These are phyloP conservation scores for Septoria linicola DNA, from an alignment of 2,329 filamentous ascomycete genomes.

Conservation along the genomic window DNA sequence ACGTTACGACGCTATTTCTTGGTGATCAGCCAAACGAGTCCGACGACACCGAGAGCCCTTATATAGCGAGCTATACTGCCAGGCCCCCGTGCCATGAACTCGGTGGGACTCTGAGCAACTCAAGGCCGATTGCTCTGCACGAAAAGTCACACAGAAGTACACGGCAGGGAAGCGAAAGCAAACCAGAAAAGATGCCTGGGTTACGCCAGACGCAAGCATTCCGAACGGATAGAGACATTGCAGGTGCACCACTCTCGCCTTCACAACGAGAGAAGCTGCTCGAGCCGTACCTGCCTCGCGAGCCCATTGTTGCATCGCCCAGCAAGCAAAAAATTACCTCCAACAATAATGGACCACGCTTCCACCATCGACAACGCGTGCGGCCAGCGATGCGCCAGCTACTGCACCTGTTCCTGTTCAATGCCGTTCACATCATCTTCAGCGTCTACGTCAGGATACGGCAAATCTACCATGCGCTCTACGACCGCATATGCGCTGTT, in stretches of 20 bases:
- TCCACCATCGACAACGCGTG: conserved; percentile 32
- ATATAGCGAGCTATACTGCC: no score
- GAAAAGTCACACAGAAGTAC: no score
- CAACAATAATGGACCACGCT: conserved; percentile 20
- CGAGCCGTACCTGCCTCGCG: conserved; percentile 37
- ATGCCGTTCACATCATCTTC: conserved; percentile 75
- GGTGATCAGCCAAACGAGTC: background rate
- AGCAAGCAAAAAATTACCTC: conserved; percentile 10
- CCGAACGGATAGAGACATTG: conserved; percentile 30
- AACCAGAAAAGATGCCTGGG: conserved; percentile 32
- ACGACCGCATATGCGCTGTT: conserved; percentile 75
- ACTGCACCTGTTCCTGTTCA: conserved; percentile 66
- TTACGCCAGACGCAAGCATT: conserved; percentile 32
- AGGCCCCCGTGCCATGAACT: no score
- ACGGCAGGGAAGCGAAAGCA: no score
- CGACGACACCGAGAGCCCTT: no score
- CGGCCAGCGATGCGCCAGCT: conserved; percentile 33
- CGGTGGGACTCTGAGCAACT: no score
- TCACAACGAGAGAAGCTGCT: conserved; percentile 36
- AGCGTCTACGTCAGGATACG: conserved; percentile 82
- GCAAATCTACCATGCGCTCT: conserved; percentile 73
- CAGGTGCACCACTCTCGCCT: conserved; percentile 32
- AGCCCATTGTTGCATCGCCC: conserved; percentile 17
- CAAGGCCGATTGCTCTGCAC: no score
- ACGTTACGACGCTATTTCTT: conserved; percentile 6